Base-by-base conservation (phyloP, 2,329 filamentous ascomycete genomes). In the Alternaria metachromatica region DNA sequence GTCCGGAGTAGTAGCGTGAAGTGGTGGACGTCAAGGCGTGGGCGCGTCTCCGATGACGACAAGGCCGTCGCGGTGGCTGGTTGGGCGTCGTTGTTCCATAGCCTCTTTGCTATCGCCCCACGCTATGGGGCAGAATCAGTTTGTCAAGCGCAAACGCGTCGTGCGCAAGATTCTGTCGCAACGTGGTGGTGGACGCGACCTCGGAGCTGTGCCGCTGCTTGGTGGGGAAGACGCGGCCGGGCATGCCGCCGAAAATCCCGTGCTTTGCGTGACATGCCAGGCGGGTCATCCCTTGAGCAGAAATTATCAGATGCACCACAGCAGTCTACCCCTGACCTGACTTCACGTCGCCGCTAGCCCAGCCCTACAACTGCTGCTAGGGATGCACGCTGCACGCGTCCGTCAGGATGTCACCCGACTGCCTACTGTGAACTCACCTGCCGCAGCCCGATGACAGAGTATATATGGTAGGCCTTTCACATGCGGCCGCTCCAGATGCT, bases 1-100 rank as follows among this genome's bases (percentile, higher is more conserved):
- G 68, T 60, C 49, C 53, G 30, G 43, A 62, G 56, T 25, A 63
- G 66, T 58, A 63, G 67, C 60, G 37, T 26, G 15, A 62, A 33
- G 28, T 58, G 54, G 46, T 58, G 46, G 55, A 15, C 48, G 45
- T 43, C 20, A 56, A 46, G 54, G 33, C 54, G 43, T 56, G 26
- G 26, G 43, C 43, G 54, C 25, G 43, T n/a, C 43, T 56, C 54
- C 43, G 25, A 56, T 56, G 43, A 56, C 54, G 54, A 56, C 54
- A 33, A 48, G 25, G 46, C 41, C 58, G 54, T 45, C 60, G 62
- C 64, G 53, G 18, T 28, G 46, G 45, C 56, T 21, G 41, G 49
- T 43, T 21, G 55, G 37, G 44, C 30, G 55, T 57, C 44, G 44
- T 51, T 18, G 54, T 61, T 46, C 43, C 43, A 11, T 46, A 46